These are phyloP conservation scores for Cryptomeria japonica DNA, from an alignment of 75 land plant species.

Conservation along the genomic window DNA sequence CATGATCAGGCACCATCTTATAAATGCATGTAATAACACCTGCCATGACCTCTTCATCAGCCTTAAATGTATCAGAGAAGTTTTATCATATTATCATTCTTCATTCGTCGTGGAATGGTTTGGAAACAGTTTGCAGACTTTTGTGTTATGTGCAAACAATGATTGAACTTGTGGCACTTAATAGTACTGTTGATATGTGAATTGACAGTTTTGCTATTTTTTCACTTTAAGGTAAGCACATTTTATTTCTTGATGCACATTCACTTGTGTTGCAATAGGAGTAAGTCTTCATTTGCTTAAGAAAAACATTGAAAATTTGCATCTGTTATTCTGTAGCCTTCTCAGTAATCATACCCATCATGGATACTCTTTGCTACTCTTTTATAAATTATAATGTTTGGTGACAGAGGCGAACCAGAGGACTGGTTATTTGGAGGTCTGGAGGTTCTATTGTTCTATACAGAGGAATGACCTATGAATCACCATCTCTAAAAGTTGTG, in stretches of 20 bases:
- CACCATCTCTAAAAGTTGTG: constrained; percentile 27
- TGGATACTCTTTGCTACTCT: neutral
- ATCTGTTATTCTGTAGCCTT: neutral
- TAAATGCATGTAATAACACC: no score
- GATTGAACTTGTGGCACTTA: neutral
- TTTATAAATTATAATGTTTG: neutral
- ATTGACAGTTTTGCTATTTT: neutral
- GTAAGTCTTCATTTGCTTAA: neutral
- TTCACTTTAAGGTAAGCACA: neutral
- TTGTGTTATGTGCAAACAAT: neutral
- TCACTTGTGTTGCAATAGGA: neutral
- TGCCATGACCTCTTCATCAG: no score
- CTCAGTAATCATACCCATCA: neutral
- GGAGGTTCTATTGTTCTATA: constrained; percentile 79
- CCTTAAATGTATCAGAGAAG: no score
- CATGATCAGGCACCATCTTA: no score
- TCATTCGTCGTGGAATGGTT: neutral
- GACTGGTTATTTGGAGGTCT: constrained; percentile 92
- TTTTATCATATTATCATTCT: neutral
- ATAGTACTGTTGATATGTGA: neutral
- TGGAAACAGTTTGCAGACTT: neutral
- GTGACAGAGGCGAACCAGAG: constrained; percentile 83
- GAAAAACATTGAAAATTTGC: neutral
- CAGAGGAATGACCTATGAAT: constrained; percentile 72
- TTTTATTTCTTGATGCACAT: neutral